Base-by-base conservation (phyloP, 2,329 filamentous ascomycete species). In the Arthroderma uncinatum region DNA sequence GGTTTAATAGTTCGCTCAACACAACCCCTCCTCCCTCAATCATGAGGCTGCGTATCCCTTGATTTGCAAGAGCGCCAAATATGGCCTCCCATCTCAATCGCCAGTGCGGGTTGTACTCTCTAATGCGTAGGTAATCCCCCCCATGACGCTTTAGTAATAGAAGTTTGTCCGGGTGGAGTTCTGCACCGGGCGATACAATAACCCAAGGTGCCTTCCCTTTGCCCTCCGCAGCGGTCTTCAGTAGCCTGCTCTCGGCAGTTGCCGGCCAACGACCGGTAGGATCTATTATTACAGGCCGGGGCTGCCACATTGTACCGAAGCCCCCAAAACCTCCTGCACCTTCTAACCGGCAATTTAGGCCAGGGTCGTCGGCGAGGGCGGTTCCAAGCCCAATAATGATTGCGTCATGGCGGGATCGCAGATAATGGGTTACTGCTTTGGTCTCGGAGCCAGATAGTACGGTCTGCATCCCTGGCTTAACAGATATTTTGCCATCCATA, bases 391-490 rank as follows among this genome's bases (percentile, higher is more conserved):
- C 92, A 37, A 97, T 78, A 25, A 94, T 78, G 64, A 97, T 95
- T 21, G 88, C 89, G 61, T 87, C 83, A 73, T 97, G 90, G 12
- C 79, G 81, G 8, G 85, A 84, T 64, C 92, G 88, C n/a, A 97
- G 81, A 68, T 87, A 89, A 71, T 97, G 92, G 0, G 92, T 97
- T 89, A 97, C 94, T 50, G 87, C 83, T 72, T 96, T 95, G 34
- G 89, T 89, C 59, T 84, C 78, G 0, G 86, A 81, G 1, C 91
- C 91, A 0, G 92, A 97, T 12, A 97, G 80, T 0, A 81, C 77
- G 1, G 92, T 97, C 62, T 86, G 87, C n/a, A 83, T 78, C 12
- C 90, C 90, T 0, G 89, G 89, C 0, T 84, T 79, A 28, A 92
- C 78, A 1, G 90, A 82, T 54, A 94, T 79, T 56, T 84, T 82